Percentiles rank a stretch among this genome's conserved stretches.
Evolutionary conservation across 495 filamentous ascomycete species (phyloP).

Genomic region (Cairneyella variabilis): DNA sequence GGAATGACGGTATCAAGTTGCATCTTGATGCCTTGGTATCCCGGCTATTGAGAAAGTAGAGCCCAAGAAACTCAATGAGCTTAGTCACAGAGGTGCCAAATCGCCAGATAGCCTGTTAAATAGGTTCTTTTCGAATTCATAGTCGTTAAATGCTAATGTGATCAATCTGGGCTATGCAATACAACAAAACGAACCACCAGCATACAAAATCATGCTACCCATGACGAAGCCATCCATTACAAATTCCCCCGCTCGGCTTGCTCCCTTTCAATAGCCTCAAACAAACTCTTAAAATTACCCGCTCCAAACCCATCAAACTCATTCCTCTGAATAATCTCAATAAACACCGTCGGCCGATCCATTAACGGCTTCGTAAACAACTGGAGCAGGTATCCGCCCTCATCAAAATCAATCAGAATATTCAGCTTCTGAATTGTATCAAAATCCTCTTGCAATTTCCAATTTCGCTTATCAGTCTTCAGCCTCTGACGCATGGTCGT

Average conservation of each 20-base stretch:
- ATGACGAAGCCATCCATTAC: too few species aligned
- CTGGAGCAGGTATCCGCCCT: slow-evolving; percentile 79
- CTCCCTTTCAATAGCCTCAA: slow-evolving; percentile 89
- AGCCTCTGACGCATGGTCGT: slow-evolving; percentile 67
- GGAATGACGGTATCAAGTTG: too few species aligned
- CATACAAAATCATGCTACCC: too few species aligned
- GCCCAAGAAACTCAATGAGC: too few species aligned
- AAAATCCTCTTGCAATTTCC: slow-evolving; percentile 69
- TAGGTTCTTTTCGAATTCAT: too few species aligned
- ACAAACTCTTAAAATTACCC: slow-evolving; percentile 91
- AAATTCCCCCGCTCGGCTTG: slow-evolving; percentile 81
- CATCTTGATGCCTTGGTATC: too few species aligned
- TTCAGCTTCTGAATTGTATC: slow-evolving; percentile 66
- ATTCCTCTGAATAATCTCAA: slow-evolving; percentile 88
- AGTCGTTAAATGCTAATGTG: too few species aligned
- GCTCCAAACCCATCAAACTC: slow-evolving; percentile 88
- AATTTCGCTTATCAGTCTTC: slow-evolving; percentile 39
- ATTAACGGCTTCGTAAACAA: slow-evolving; percentile 89
- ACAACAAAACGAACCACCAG: too few species aligned
- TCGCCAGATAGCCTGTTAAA: too few species aligned
- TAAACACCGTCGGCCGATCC: slow-evolving; percentile 89
- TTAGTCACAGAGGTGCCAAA: too few species aligned
- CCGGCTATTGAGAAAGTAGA: too few species aligned
- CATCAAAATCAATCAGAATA: slow-evolving; percentile 90
- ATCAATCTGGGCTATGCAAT: too few species aligned